Base-by-base conservation (phyloP, 768 basidiomycete genomes). In the Leucosporidium yakuticum region DNA sequence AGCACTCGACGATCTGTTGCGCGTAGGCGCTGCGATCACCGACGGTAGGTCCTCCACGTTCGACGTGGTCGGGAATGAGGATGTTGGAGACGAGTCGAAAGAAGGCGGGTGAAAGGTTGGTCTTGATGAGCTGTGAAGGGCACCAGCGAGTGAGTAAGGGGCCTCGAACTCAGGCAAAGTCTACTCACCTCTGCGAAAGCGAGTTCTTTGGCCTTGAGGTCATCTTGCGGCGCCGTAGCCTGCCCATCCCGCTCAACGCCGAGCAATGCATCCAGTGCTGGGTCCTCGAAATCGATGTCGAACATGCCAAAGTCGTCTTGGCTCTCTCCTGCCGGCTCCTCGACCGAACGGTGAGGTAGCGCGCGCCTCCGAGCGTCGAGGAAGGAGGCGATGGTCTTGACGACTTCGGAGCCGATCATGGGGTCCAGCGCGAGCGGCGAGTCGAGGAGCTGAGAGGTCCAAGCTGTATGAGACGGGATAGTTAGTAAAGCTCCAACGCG, bases 231-330 rank as follows among this genome's bases (percentile, higher is more conserved):
- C 39, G 17, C 39, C 39, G 3, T 15, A 44, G 39, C 9, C 55
- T 72, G 51, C 79, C 77, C n/a, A 74, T 69, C 4, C 75, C 67
- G 7, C 62, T 73, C 64, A 7, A 74, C 73, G 25, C 74, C 79
- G n/a, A 88, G 80, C 11, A 85, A 81, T 34, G 84, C 85, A 23
- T 83, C 74, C 1, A 88, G 76, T 21, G 81, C 82, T 27, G 85
- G 86, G 73, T 90, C 88, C 62, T 84, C 79, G 29, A 86, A 80
- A 63, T 87, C 85, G 57, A 87, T 78, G 68, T 69, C 72, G 50
- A 87, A 74, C 54, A 80, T 79, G 21, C 83, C 85, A 70, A 85
- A 91, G 62, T 87, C 85, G 64, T 91, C 89, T 74, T 93, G 89
- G 70, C 87, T 90, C 68, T 91, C 90, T 74, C 85, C 84, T 12